phyloP scores from a whole-genome alignment of 208 protist species.

The Jaenimonas drosophilae region DNA sequence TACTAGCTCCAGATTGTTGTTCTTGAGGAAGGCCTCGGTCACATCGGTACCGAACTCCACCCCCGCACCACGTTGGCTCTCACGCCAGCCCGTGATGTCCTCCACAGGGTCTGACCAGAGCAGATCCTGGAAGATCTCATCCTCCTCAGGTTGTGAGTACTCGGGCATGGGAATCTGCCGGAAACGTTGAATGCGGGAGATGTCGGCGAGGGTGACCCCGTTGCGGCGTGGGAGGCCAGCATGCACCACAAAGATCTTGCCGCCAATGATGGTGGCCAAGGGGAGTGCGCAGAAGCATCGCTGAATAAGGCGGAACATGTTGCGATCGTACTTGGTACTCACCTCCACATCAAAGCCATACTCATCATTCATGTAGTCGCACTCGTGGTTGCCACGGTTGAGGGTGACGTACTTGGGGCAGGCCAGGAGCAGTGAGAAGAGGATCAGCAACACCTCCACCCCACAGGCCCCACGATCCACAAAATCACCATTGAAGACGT shows the following conservation, averaged over 20 bases:
- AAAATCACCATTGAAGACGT: conserved; percentile 95
- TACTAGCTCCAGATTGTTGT: conserved; percentile 91
- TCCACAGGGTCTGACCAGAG: conserved; percentile 94
- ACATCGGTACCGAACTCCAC: conserved; percentile 93
- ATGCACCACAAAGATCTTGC: conserved; percentile 82
- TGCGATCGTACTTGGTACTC: conserved; percentile 95
- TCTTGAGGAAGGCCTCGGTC: conserved; percentile 87
- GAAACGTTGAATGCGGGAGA: conserved; percentile 81
- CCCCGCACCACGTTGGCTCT: conserved; percentile 92
- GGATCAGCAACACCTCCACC: conserved; percentile 94
- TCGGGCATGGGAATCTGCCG: conserved; percentile 82
- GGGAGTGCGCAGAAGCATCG: conserved; percentile 85
- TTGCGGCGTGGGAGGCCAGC: conserved; percentile 71
- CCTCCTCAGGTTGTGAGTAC: conserved; percentile 82
- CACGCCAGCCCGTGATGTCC: conserved; percentile 53
- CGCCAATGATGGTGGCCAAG: conserved; percentile 66
- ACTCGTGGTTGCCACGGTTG: conserved; percentile 95
- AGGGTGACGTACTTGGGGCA: conserved; percentile 91
- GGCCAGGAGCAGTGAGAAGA: conserved; percentile 93
- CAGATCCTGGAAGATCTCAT: conserved; percentile 94
- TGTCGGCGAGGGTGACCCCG: conserved; percentile 69
- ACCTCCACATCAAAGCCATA: conserved; percentile 99
- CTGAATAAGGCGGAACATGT: conserved; percentile 81
- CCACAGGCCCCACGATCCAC: conserved; percentile 95
- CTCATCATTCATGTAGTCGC: conserved; percentile 91